Percentiles rank a stretch among this genome's conserved stretches.
Conservation (phyloP, 1,284 basidiomycete species). For the Heliocybe sulcata region DNA sequence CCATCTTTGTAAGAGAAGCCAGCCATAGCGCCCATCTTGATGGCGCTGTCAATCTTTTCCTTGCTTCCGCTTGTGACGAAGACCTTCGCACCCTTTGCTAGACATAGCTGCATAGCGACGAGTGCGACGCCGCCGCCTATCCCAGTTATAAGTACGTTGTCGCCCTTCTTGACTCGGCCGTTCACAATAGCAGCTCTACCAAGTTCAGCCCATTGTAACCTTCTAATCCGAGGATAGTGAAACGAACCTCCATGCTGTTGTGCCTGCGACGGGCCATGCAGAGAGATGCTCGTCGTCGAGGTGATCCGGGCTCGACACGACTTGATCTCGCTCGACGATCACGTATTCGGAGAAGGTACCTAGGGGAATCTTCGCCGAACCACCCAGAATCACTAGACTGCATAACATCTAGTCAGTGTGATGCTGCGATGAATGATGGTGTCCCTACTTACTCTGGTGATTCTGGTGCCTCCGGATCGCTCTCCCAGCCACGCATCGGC, state of each 20-base stretch:
- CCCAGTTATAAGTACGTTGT: constrained; percentile 76
- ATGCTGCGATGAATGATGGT: constrained; percentile 16
- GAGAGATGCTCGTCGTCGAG: constrained; percentile 66
- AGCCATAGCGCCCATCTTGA: constrained; percentile 67
- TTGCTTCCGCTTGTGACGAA: constrained; percentile 76
- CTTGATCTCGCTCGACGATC: constrained; percentile 61
- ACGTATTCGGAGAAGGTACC: constrained; percentile 80
- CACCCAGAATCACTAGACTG: constrained; percentile 40
- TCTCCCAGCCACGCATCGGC: constrained; percentile 73
- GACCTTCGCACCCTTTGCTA: constrained; percentile 73
- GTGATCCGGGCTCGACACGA: constrained; percentile 63
- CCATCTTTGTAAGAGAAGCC: constrained; percentile 72
- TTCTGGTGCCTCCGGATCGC: constrained; percentile 54
- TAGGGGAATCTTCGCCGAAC: constrained; percentile 37
- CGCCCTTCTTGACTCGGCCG: constrained; percentile 52
- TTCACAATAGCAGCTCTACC: constrained; percentile 66
- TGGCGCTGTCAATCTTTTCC: constrained; percentile 66
- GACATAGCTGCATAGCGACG: constrained; percentile 67
- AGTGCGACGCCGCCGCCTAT: constrained; percentile 83
- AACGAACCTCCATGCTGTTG: constrained; percentile 78
- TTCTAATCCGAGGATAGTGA: constrained; percentile 1
- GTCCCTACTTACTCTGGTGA: constrained; percentile 8
- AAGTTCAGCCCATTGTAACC: constrained; percentile 1
- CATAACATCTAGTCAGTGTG: constrained; percentile 7
- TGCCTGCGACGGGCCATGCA: constrained; percentile 69